Conservation (phyloP, 1,139 yeast species). For the Hemisphaericaspora lyxosophila region DNA sequence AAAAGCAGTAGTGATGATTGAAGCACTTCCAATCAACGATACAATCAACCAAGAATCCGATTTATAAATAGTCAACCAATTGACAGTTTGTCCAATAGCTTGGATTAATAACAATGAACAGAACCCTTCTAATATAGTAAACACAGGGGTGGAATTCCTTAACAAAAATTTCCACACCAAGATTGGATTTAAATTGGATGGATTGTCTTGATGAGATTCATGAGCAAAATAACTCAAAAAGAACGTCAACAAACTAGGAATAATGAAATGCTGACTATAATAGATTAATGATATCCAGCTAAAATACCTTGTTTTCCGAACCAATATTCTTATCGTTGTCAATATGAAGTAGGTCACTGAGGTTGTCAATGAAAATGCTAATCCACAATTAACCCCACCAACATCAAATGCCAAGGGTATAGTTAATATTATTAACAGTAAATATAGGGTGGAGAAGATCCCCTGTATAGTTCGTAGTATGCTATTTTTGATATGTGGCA, state of each 20-base stretch:
- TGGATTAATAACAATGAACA: constrained; percentile 88
- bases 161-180: constrained; percentile 65
- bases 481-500: constrained; percentile 9
- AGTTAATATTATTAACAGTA: constrained; percentile 71
- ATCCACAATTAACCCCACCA: constrained; percentile 88
- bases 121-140: constrained; percentile 88
- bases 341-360: constrained; percentile 65
- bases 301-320: constrained; percentile 49
- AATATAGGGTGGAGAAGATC: constrained; percentile 55
- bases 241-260: constrained; percentile 77
- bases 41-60: constrained; percentile 83
- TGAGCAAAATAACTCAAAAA: constrained; percentile 54
- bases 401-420: constrained; percentile 94
- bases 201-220: constrained; percentile 12
- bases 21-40: constrained; percentile 71
- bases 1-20: constrained; percentile 70
- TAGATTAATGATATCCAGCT: constrained; percentile 61
- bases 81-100: constrained; percentile 80
- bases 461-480: constrained; percentile 23
- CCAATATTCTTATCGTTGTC: constrained; percentile 66
- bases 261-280: constrained; percentile 75
- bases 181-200: constrained; percentile 18
- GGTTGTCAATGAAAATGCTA: constrained; percentile 79
- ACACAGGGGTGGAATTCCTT: constrained; percentile 80
- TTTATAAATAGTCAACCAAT: constrained; percentile 64